Evolutionary conservation across 164 flowering plant genomes (phyloP).

Genomic region (Hamamelis virginiana): DNA sequence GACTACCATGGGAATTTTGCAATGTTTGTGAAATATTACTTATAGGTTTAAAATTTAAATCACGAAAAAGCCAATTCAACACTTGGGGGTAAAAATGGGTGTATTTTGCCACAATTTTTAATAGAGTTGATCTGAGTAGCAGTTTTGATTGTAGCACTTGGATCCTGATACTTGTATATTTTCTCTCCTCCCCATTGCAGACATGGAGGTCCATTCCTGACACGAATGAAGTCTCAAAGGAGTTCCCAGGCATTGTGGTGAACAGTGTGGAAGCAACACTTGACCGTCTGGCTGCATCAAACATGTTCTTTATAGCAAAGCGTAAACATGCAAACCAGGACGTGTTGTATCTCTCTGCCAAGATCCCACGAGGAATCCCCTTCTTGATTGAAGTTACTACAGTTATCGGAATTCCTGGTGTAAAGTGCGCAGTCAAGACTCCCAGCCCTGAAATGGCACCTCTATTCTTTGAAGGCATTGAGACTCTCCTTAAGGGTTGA

Average conservation of each 20-base stretch:
- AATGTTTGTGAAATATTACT: no score
- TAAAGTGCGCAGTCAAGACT: slow-evolving; percentile 89
- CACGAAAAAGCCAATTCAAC: no score
- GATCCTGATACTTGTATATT: not conserved
- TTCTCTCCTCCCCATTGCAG: slow-evolving; percentile 35
- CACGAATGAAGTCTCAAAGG: slow-evolving; percentile 78
- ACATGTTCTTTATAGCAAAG: slow-evolving; percentile 93
- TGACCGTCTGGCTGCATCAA: slow-evolving; percentile 68
- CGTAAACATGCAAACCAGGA: slow-evolving; percentile 87
- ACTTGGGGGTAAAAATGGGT: not conserved
- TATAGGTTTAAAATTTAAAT: no score
- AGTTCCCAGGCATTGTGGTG: slow-evolving; percentile 55
- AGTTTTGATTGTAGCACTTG: not conserved
- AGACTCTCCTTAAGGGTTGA: slow-evolving; percentile 63
- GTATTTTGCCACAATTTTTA: not conserved
- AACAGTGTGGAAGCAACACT: slow-evolving; percentile 72
- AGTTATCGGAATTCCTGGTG: slow-evolving; percentile 62
- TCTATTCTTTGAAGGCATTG: slow-evolving; percentile 85
- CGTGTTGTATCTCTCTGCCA: slow-evolving; percentile 84
- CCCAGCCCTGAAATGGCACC: slow-evolving; percentile 90
- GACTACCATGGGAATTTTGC: no score
- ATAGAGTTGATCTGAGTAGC: not conserved
- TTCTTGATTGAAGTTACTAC: slow-evolving; percentile 86
- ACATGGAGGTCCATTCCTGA: slow-evolving; percentile 98
- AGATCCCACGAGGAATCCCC: slow-evolving; percentile 69